A percentile compares a stretch with the other conserved stretches of the same genome.
Evolutionary conservation across 257 asterid genomes (phyloP).

Genomic region (Fraxinus americana): DNA sequence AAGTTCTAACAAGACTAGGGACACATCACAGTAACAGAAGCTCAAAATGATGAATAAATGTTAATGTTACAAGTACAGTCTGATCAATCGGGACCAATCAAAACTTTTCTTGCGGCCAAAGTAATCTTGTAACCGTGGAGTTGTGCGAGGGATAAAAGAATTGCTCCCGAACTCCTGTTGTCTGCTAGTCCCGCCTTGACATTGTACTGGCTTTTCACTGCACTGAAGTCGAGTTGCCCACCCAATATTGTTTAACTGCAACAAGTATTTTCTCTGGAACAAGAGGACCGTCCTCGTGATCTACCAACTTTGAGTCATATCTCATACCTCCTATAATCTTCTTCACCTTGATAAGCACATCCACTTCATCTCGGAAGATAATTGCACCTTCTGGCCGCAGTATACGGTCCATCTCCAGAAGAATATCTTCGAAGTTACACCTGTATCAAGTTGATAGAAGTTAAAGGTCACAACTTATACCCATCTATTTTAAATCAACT

Average conservation of each 20-base stretch:
- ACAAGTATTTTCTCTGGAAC: constrained; percentile 78
- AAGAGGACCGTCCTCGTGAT: constrained; percentile 97
- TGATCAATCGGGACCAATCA: constrained; percentile 13
- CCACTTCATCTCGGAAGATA: constrained; percentile 86
- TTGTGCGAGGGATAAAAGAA: constrained; percentile 14
- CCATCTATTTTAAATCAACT: neutral
- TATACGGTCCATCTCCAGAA: constrained; percentile 93
- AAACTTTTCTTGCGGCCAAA: constrained; percentile 24
- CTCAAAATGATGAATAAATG: neutral
- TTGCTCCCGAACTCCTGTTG: constrained; percentile 23
- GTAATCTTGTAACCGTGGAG: constrained; percentile 17
- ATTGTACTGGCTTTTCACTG: constrained; percentile 36
- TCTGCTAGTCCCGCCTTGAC: constrained; percentile 13
- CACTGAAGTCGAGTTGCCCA: constrained; percentile 70
- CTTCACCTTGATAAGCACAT: constrained; percentile 81
- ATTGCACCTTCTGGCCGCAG: constrained; percentile 96
- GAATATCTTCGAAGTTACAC: constrained; percentile 84
- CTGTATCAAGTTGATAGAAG: constrained; percentile 34
- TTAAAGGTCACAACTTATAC: neutral
- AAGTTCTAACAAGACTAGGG: neutral
- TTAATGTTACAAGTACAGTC: constrained; percentile 34
- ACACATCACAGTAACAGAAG: neutral
- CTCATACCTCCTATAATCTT: constrained; percentile 74
- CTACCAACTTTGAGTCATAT: constrained; percentile 79
- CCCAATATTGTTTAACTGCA: constrained; percentile 93